A percentile compares a stretch with the other conserved stretches of the same genome.
phyloP scores from a whole-genome alignment of 495 filamentous ascomycete species.

The Penicillium robsamsonii region DNA sequence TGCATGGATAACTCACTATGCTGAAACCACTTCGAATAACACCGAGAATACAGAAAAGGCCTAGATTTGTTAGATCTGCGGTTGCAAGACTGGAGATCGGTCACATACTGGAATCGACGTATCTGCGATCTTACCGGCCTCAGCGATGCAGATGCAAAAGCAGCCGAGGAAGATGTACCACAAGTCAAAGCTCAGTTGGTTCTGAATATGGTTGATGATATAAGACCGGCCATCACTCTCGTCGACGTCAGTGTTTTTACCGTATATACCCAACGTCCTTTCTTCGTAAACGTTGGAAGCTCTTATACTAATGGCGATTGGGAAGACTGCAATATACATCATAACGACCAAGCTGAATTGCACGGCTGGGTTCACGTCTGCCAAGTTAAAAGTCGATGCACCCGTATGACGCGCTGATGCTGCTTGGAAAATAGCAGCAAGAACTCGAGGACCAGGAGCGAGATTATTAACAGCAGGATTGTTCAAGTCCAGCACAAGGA shows the following conservation, averaged over 20 bases:
- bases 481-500: conserved; percentile 56
- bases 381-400: conserved; percentile 54
- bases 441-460: conserved; percentile 36
- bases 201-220: conserved; percentile 55
- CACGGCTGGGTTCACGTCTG: conserved; percentile 56
- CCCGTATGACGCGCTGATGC: conserved; percentile 59
- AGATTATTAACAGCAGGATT: conserved; percentile 31
- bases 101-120: conserved; percentile 40
- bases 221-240: conserved; percentile 39
- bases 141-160: conserved; percentile 58
- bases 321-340: conserved; percentile 76
- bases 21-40: conserved; percentile 82
- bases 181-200: conserved; percentile 61
- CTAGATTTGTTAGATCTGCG: conserved; percentile 11
- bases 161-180: conserved; percentile 65
- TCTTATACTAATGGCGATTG: conserved; percentile 71
- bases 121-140: conserved; percentile 50
- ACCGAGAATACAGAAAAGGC: conserved; percentile 60
- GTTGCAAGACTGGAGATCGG: neutral
- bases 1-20: conserved; percentile 50
- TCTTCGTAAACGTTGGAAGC: conserved; percentile 67
- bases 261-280: conserved; percentile 66
- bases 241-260: conserved; percentile 45
- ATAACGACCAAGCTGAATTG: conserved; percentile 61
- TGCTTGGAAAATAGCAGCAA: conserved; percentile 61